phyloP scores from a whole-genome alignment of 2,329 filamentous ascomycete genomes.

The Colletotrichum sp. region DNA sequence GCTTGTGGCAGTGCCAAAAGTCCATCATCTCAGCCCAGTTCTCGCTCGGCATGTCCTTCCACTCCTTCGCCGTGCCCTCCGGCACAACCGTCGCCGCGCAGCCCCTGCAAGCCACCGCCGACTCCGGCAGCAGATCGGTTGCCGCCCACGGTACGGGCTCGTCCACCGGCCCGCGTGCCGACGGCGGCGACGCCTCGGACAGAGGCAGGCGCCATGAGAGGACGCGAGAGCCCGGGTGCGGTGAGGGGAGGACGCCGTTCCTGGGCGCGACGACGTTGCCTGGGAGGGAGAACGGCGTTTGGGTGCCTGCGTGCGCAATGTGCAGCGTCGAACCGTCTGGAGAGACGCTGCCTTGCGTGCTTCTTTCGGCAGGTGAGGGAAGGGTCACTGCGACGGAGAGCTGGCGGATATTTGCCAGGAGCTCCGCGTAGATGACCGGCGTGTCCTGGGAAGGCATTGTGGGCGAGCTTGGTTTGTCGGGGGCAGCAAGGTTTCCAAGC shows the following conservation, averaged over 20 bases:
- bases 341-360: conserved; percentile 49
- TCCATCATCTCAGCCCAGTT: conserved; percentile 99
- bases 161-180: conserved; percentile 15
- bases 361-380: conserved; percentile 42
- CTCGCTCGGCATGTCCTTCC: conserved; percentile 95
- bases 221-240: conserved; percentile 22
- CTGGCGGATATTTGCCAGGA: conserved; percentile 68
- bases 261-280: conserved; percentile 36
- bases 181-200: conserved; percentile 15
- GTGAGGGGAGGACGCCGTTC: conserved; percentile 37
- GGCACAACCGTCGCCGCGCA: conserved; percentile 43
- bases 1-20: conserved; percentile 99
- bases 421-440: conserved; percentile 62
- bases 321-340: conserved; percentile 48
- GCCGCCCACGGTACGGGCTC: conserved; percentile 62
- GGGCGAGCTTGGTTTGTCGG: background rate
- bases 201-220: conserved; percentile 61
- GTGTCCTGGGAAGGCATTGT: background rate
- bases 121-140: conserved; percentile 43
- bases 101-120: conserved; percentile 46
- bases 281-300: conserved; percentile 44
- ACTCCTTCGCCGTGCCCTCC: conserved; percentile 51
- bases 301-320: conserved; percentile 49
- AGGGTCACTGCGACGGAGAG: conserved; percentile 63
- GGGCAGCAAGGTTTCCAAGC: background rate